Evolutionary conservation across 768 basidiomycete species (phyloP), one percentile per base, ranked within the genome.

Genomic region (Rhizopogon vinicolor): DNA sequence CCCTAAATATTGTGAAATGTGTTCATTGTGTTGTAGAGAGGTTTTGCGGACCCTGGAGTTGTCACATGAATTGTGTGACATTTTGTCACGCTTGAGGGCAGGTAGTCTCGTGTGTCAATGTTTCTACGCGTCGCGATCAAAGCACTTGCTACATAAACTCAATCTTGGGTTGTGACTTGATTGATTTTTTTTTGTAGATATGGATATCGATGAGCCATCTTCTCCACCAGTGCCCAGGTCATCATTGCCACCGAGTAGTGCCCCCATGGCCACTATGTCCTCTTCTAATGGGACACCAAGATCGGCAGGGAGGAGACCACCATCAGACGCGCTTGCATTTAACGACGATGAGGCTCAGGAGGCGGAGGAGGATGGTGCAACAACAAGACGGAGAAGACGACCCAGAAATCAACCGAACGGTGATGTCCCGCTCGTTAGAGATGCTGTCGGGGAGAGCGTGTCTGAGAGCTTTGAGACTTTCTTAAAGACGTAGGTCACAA

Each of bases 361-460:
- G 7, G 77, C 59, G 7, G 66, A 68, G 7, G 70, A 74, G n/a
- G 77, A 80, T 31, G 75, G 68, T 7, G 53, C 68, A 4, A 68
- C 64, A 7, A 68, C 78, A 16, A 75, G 80, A 54, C 75, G 79
- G 54, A 78, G 79, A 42, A 76, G 79, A 53, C 75, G 76, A 51
- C 65, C 68, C 1, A 70, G 70, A 37, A 65, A 66, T 25, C 75
- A 75, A 55, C 74, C 72, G 9, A 80, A 80, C 52, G 80, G 74
- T 4, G 90, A 94, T 63, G 81, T 97, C 0, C 91, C 94, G 3
- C 75, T 91, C 50, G 94, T 98, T 1, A 87, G 86, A 63, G 97
- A 98, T 72, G 86, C 90, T 33, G 96, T 98, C 18, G 96, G 96
- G 52, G 95, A 98, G 75, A 92, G 91, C 63, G 92, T 98, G 4